Conservation (phyloP, 345 rosid genomes). For the Populus deltoides region DNA sequence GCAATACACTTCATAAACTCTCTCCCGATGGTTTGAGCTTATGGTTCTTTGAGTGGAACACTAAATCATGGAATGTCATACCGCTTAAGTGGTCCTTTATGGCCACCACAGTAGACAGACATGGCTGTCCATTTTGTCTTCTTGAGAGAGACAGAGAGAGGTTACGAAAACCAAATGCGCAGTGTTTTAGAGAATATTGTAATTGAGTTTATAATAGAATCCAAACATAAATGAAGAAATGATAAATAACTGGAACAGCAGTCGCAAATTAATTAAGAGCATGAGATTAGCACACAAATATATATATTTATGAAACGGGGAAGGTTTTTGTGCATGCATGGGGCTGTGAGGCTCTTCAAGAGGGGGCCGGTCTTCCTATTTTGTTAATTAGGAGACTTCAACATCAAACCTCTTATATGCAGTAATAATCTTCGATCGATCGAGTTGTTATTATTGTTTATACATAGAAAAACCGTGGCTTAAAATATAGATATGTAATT, state of each 20-base stretch:
- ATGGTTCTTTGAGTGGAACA: too few species aligned
- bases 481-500: not conserved
- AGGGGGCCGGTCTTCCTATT: conserved; percentile 4
- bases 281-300: not conserved
- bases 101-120: not conserved
- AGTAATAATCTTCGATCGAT: not conserved
- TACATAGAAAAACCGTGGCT: conserved; percentile 5
- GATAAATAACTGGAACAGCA: not conserved
- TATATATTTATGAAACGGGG: not conserved
- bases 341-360: not conserved
- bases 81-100: not conserved
- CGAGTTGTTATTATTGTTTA: not conserved
- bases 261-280: not conserved
- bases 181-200: not conserved
- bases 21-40: too few species aligned
- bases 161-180: not conserved
- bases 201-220: not conserved
- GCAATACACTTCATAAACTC: too few species aligned
- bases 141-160: not conserved
- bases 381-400: conserved; percentile 13
- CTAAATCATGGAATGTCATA: not conserved
- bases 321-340: too few species aligned
- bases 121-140: conserved; percentile 5
- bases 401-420: conserved; percentile 5
- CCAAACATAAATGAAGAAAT: not conserved